These are phyloP conservation scores for Diatrype stigma DNA, from an alignment of 2,329 filamentous ascomycete species.

Conservation along the genomic window DNA sequence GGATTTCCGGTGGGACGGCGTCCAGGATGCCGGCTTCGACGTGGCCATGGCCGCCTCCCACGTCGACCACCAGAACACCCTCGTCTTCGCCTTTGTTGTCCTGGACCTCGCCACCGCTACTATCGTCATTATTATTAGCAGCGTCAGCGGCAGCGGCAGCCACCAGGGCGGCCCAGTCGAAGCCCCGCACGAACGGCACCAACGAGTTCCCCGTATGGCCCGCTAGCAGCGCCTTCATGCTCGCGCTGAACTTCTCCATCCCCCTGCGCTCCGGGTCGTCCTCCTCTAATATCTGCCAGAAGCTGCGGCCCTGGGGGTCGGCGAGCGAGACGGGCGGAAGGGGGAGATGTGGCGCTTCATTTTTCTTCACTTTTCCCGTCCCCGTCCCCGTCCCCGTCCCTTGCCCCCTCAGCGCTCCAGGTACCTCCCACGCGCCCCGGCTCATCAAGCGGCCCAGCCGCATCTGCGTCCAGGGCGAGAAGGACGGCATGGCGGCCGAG, in stretches of 20 bases:
- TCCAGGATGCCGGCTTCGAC: constrained; percentile 4
- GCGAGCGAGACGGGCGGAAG: constrained; percentile 4
- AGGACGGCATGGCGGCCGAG: constrained; percentile 5
- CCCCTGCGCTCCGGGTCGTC: constrained; percentile 6
- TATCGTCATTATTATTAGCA: too few relatives aligned
- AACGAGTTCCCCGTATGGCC: constrained; percentile 5
- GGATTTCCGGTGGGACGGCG: constrained; percentile 2
- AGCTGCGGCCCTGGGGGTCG: constrained; percentile 1
- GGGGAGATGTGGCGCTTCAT: too few relatives aligned
- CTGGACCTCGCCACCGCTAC: too few relatives aligned
- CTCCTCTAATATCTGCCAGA: constrained; percentile 6
- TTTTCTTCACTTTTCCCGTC: too few relatives aligned
- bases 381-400: constrained; percentile 1
- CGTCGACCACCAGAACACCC: constrained; percentile 2
- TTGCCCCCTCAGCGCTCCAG: constrained; percentile 6
- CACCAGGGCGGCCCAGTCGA: constrained; percentile 4
- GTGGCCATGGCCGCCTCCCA: constrained; percentile 5
- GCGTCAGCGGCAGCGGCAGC: too few relatives aligned
- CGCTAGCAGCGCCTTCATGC: constrained; percentile 4
- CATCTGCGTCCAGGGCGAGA: constrained; percentile 4
- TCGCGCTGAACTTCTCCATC: constrained; percentile 9
- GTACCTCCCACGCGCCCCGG: constrained; percentile 4
- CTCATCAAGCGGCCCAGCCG: constrained; percentile 4
- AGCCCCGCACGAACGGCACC: constrained; percentile 2
- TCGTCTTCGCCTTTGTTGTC: too few relatives aligned